Base-by-base conservation (phyloP, 2,329 filamentous ascomycete species). In the Alternaria arborescens region DNA sequence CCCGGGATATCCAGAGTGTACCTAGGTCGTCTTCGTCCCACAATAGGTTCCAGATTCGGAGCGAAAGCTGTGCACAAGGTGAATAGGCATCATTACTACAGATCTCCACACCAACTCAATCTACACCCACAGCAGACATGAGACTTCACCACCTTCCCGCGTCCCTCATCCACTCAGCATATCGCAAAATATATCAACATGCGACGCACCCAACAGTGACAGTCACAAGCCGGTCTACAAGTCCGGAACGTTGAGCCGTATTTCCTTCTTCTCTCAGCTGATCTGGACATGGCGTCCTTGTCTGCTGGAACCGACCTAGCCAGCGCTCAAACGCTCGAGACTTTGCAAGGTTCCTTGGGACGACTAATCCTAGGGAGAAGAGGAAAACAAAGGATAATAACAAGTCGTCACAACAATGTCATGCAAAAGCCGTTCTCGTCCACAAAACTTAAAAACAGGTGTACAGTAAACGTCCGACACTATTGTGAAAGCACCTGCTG, bases 401-500 rank as follows among this genome's bases (percentile, higher is more conserved):
- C 16, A n/a, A 7, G 16, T 38, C 36, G 8, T n/a, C 16, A n/a
- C 36, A 16, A 16, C 7, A 0, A 16, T 16, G 5, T 16, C 32
- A 16, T 36, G 32, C 32, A 36, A 36, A 16, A 36, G 32, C 12
- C 11, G 5, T 36, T 16, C 14, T 12, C 28, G 0, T 26, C 24
- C 24, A 7, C 24, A 26, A 26, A 26, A 26, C 24, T 26, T 26
- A 8, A 24, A 30, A 11, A 30, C 7, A 30, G 2, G 28, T 11
- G 4, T 30, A 1, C 12, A 5, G 11, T 11, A 12, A 11, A 7
- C 24, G 0, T 26, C 24, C 24, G 24, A 26, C 24, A 7, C 24
- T 0, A 0, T 26, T 0, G 2, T 26, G 24, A 26, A 0, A 26
- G 24, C 8, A 30, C 28, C 11, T 5, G 5, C 28, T 30, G 5